A percentile compares a stretch with the other conserved stretches of the same genome.
Evolutionary conservation across 1,139 yeast species (phyloP).

Genomic region (Debaryomycetaceae sp.): DNA sequence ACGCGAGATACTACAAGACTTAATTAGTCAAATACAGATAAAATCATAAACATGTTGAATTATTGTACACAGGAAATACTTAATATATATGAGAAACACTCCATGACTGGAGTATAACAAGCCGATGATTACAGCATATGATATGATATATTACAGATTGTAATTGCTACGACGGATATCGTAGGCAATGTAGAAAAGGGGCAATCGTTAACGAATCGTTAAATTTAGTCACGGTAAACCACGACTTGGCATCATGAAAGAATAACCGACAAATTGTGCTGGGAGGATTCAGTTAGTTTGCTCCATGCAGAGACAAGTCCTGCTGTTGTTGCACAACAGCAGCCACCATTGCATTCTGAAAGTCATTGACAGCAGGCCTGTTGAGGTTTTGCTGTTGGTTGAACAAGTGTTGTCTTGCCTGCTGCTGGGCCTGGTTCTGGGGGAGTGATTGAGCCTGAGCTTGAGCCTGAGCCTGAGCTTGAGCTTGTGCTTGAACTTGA

Average conservation of each 20-base stretch:
- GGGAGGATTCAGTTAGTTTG: neutral
- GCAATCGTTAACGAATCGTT: too few relatives aligned
- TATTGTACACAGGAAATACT: neutral
- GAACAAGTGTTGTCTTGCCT: conserved; percentile 3
- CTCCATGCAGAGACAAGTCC: neutral
- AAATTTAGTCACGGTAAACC: too few relatives aligned
- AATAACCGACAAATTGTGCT: too few relatives aligned
- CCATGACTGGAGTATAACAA: neutral
- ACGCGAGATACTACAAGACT: neutral
- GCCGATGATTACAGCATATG: too few relatives aligned
- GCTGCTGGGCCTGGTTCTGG: conserved; percentile 8
- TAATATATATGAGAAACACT: neutral
- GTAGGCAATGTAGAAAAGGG: too few relatives aligned
- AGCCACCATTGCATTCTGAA: conserved; percentile 13
- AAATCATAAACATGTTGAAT: neutral
- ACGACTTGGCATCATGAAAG: too few relatives aligned
- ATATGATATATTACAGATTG: too few relatives aligned
- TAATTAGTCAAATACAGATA: neutral
- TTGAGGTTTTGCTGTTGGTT: conserved; percentile 7
- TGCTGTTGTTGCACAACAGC: conserved; percentile 12
- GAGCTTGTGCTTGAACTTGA: conserved; percentile 23
- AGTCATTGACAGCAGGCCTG: conserved; percentile 9
- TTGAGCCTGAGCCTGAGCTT: conserved; percentile 6
- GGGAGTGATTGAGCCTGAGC: neutral
- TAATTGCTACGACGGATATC: too few relatives aligned